Percentiles rank a stretch among this genome's conserved stretches.
phyloP scores from a whole-genome alignment of 352 stramenopile species.

The Globisporangium nodosum region DNA sequence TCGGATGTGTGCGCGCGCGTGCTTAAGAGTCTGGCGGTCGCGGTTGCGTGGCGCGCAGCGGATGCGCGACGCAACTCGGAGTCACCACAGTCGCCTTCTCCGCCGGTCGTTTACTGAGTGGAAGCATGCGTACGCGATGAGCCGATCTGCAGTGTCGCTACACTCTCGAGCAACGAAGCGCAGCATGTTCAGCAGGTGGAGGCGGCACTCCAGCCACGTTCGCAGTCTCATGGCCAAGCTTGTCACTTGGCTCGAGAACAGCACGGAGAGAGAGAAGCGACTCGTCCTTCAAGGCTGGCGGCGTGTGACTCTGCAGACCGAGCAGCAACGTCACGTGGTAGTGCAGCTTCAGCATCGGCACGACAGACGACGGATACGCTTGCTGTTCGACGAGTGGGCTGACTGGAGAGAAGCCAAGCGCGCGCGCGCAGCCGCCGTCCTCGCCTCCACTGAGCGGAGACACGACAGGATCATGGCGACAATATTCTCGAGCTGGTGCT shows the following conservation, averaged over 20 bases:
- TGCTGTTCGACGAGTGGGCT: slow-evolving; percentile 1
- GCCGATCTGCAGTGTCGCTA: not conserved
- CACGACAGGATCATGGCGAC: not conserved
- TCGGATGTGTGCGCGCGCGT: slow-evolving; percentile 14
- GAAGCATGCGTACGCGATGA: not conserved
- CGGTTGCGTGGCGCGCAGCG: not conserved
- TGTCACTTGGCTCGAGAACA: not conserved
- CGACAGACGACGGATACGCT: not conserved
- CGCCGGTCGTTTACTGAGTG: slow-evolving; percentile 3
- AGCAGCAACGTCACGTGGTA: not conserved
- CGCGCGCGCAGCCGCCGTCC: not conserved
- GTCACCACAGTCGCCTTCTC: not conserved
- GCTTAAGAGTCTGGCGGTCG: slow-evolving; percentile 22
- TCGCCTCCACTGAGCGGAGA: not conserved
- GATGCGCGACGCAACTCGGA: not conserved
- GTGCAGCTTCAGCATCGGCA: not conserved
- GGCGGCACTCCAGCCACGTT: not conserved
- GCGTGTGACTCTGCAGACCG: not conserved
- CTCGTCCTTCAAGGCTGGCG: not conserved
- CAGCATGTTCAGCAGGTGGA: not conserved
- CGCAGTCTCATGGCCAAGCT: not conserved
- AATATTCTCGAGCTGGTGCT: slow-evolving; percentile 3
- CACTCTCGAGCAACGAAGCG: not conserved
- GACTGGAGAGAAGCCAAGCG: slow-evolving; percentile 1
- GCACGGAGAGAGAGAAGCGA: not conserved